Conservation (phyloP, 2,329 filamentous ascomycete genomes). For the Pseudocercospora cruenta region DNA sequence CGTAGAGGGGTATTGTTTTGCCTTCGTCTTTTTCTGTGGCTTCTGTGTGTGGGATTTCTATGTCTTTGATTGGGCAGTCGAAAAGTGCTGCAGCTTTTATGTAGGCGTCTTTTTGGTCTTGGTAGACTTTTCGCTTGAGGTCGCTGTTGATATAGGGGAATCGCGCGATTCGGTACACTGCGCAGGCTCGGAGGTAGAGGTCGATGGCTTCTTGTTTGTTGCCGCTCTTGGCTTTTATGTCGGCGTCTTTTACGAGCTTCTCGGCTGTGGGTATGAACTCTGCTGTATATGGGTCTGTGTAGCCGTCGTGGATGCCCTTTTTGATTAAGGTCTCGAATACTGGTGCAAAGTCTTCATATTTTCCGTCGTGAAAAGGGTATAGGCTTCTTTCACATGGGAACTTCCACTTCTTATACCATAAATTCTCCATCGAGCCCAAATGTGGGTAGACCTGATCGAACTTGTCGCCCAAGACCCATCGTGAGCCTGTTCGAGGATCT, state of each 20-base stretch:
- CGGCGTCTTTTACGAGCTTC: slow-evolving; percentile 37
- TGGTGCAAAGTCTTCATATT: slow-evolving; percentile 44
- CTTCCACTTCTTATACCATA: slow-evolving; percentile 49
- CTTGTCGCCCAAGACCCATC: slow-evolving; percentile 50
- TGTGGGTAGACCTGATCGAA: slow-evolving; percentile 58
- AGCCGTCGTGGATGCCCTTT: slow-evolving; percentile 44
- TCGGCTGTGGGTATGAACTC: slow-evolving; percentile 43
- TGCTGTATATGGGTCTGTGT: slow-evolving; percentile 42
- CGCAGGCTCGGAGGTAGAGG: slow-evolving; percentile 42
- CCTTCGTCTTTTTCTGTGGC: slow-evolving; percentile 40
- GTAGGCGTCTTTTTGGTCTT: slow-evolving; percentile 43
- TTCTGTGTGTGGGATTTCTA: slow-evolving; percentile 45
- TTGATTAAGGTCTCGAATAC: slow-evolving; percentile 43
- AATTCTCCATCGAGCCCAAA: slow-evolving; percentile 61
- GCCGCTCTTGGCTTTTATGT: slow-evolving; percentile 26
- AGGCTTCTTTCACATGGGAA: slow-evolving; percentile 38
- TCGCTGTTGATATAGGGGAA: slow-evolving; percentile 44
- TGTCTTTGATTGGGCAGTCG: slow-evolving; percentile 43
- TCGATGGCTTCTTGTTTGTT: slow-evolving; percentile 37
- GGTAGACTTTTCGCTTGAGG: slow-evolving; percentile 40
- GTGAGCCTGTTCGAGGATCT: slow-evolving; percentile 39
- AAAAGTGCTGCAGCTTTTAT: slow-evolving; percentile 41
- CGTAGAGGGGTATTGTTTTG: slow-evolving; percentile 44
- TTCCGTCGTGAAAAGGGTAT: slow-evolving; percentile 36
- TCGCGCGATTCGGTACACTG: slow-evolving; percentile 42